Conservation (phyloP, 2,329 filamentous ascomycete species). For the Aspergillus puulaauensis region DNA sequence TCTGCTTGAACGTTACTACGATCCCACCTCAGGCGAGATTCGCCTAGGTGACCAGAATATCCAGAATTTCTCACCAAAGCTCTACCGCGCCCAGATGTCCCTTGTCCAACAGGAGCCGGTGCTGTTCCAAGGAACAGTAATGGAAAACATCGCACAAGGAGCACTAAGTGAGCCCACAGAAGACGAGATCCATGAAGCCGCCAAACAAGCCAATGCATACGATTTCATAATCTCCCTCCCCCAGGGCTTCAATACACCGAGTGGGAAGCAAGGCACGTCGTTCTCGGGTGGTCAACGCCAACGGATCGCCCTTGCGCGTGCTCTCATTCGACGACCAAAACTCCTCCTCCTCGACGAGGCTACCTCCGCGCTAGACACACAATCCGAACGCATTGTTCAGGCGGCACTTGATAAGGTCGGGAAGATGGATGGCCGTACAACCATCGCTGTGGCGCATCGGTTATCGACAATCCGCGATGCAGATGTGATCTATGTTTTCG, state of each 20-base stretch:
- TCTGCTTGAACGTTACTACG: slow-evolving; percentile 67
- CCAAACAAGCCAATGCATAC: slow-evolving; percentile 8
- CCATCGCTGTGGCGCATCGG: slow-evolving; percentile 74
- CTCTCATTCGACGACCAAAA: slow-evolving; percentile 49
- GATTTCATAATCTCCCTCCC: not conserved
- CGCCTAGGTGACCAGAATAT: slow-evolving; percentile 64
- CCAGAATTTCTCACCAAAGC: slow-evolving; percentile 55
- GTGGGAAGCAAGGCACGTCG: slow-evolving; percentile 53
- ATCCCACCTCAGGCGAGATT: slow-evolving; percentile 63
- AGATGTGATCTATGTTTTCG: slow-evolving; percentile 87
- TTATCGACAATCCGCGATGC: slow-evolving; percentile 84
- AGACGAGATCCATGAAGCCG: not conserved
- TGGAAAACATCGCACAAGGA: slow-evolving; percentile 70
- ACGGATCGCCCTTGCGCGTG: slow-evolving; percentile 54
- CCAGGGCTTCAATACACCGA: not conserved
- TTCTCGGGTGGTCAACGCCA: slow-evolving; percentile 58
- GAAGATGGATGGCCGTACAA: slow-evolving; percentile 34
- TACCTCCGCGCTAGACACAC: slow-evolving; percentile 53
- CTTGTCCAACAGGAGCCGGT: slow-evolving; percentile 75
- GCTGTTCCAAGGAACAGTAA: slow-evolving; percentile 69
- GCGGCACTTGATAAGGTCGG: slow-evolving; percentile 15
- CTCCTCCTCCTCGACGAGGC: slow-evolving; percentile 56
- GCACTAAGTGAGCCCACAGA: not conserved
- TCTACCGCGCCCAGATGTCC: slow-evolving; percentile 65
- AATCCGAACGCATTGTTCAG: slow-evolving; percentile 45